Evolutionary conservation across 2,329 filamentous ascomycete species (phyloP).

Genomic region (Fusarium equiseti): DNA sequence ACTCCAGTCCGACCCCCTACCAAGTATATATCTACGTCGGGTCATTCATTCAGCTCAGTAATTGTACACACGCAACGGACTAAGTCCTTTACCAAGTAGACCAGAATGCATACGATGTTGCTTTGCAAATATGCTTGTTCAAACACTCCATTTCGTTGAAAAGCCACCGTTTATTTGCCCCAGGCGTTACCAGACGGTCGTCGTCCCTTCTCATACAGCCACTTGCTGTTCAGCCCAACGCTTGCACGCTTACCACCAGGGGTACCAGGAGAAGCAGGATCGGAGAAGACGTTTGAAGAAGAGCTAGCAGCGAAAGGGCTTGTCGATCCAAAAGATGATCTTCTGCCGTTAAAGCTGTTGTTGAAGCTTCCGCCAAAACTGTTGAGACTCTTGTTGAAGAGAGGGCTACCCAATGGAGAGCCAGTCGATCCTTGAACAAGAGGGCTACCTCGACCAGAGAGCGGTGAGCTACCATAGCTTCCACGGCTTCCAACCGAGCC

Average conservation of each 20-base stretch:
- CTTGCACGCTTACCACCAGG: constrained; percentile 74
- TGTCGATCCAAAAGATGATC: constrained; percentile 72
- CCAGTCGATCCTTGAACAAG: constrained; percentile 49
- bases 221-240: constrained; percentile 89
- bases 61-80: background rate
- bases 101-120: constrained; percentile 10
- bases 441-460: constrained; percentile 68
- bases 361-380: constrained; percentile 50
- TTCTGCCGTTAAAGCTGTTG: constrained; percentile 56
- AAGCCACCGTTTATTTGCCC: constrained; percentile 47
- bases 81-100: constrained; percentile 2
- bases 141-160: constrained; percentile 9
- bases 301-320: constrained; percentile 65
- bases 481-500: constrained; percentile 71
- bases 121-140: constrained; percentile 20
- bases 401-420: constrained; percentile 61
- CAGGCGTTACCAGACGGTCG: constrained; percentile 63
- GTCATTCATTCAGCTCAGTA: constrained; percentile 4
- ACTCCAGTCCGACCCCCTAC: background rate
- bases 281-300: constrained; percentile 62
- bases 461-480: constrained; percentile 69
- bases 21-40: constrained; percentile 14
- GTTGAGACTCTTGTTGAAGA: constrained; percentile 76
- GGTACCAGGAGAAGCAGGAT: constrained; percentile 79
- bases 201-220: constrained; percentile 89